phyloP scores from a whole-genome alignment of 768 basidiomycete genomes.

The Serendipita sp. region DNA sequence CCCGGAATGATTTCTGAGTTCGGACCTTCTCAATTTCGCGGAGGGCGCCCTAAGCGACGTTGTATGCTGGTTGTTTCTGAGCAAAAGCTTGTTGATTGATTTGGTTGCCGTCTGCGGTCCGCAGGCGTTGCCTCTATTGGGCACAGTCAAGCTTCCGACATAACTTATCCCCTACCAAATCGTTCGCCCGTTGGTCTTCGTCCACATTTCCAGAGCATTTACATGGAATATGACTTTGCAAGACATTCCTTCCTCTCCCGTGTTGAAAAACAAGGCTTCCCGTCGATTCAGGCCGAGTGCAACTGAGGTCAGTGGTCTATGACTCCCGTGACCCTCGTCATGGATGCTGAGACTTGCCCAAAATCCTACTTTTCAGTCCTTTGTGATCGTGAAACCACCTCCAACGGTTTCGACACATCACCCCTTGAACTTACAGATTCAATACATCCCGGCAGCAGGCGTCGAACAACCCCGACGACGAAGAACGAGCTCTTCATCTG shows the following conservation, averaged over 20 bases:
- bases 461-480: conserved; percentile 19
- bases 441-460: conserved; percentile 53
- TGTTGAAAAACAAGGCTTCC: background rate
- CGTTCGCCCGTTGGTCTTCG: background rate
- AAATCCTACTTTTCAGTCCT: conserved; percentile 37
- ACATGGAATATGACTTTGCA: background rate
- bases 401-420: conserved; percentile 62
- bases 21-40: too few species aligned
- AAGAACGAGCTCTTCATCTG: conserved; percentile 20
- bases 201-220: background rate
- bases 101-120: too few species aligned
- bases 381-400: conserved; percentile 82
- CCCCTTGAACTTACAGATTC: conserved; percentile 79
- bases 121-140: background rate
- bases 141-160: background rate
- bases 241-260: background rate
- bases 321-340: background rate
- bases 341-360: background rate
- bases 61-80: too few species aligned
- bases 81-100: too few species aligned
- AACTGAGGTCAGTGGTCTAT: background rate
- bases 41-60: too few species aligned
- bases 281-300: background rate
- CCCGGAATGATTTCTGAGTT: too few species aligned
- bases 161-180: background rate